Percentiles rank a stretch among this genome's conserved stretches.
Evolutionary conservation across 2,329 filamentous ascomycete genomes (phyloP).

Genomic region (Fusarium torulosum): DNA sequence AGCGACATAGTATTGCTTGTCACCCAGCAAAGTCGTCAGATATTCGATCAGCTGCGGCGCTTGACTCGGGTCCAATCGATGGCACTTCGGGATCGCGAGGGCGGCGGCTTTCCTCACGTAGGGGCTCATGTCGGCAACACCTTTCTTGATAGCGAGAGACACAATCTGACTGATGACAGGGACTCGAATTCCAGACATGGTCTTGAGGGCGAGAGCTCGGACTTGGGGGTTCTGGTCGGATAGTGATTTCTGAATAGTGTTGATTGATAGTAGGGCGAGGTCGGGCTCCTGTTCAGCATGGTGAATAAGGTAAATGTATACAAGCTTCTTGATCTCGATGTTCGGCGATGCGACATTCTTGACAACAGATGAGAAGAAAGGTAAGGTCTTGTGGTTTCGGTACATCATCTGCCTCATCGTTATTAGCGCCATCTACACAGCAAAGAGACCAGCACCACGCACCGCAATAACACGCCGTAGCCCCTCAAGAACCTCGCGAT

Average conservation of each 20-base stretch:
- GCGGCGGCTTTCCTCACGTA: slow-evolving; percentile 93
- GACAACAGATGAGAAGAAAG: slow-evolving; percentile 97
- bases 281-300: slow-evolving; percentile 97
- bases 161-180: slow-evolving; percentile 99
- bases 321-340: slow-evolving; percentile 95
- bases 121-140: slow-evolving; percentile 92
- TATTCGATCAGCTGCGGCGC: slow-evolving; percentile 88
- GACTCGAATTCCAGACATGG: slow-evolving; percentile 97
- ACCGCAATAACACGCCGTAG: slow-evolving; percentile 89
- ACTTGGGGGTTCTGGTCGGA: slow-evolving; percentile 93
- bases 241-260: slow-evolving; percentile 97
- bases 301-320: slow-evolving; percentile 97
- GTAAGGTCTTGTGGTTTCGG: slow-evolving; percentile 84
- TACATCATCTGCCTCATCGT: slow-evolving; percentile 84
- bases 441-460: slow-evolving; percentile 52
- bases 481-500: slow-evolving; percentile 92
- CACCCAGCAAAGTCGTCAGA: slow-evolving; percentile 80
- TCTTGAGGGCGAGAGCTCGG: slow-evolving; percentile 90
- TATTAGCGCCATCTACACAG: slow-evolving; percentile 8
- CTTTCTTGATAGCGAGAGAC: slow-evolving; percentile 93
- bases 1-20: slow-evolving; percentile 96
- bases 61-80: slow-evolving; percentile 87
- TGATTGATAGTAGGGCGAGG: slow-evolving; percentile 94
- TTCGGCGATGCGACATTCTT: slow-evolving; percentile 97
- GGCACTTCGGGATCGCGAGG: slow-evolving; percentile 95